Evolutionary conservation across 2,329 filamentous ascomycete species (phyloP).

Genomic region (Proliferodiscus dingleyae): DNA sequence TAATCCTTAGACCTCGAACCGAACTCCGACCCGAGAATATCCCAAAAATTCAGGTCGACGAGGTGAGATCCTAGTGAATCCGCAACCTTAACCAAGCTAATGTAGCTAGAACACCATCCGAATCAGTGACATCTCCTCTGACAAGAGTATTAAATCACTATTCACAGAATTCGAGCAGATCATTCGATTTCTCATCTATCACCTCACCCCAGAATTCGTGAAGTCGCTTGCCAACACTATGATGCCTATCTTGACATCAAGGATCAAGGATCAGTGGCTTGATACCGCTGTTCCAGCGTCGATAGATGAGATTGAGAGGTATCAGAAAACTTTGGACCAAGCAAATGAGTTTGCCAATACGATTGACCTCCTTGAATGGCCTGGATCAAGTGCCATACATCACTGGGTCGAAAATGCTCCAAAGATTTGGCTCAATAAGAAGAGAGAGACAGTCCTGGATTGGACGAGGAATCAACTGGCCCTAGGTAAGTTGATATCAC

Average conservation of each 20-base stretch:
- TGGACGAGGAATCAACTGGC: constrained; percentile 65
- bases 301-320: constrained; percentile 63
- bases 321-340: constrained; percentile 64
- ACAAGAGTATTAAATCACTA: constrained; percentile 44
- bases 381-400: constrained; percentile 56
- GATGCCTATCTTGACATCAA: constrained; percentile 62
- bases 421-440: constrained; percentile 78
- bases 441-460: constrained; percentile 74
- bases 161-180: constrained; percentile 49
- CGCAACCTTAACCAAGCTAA: constrained; percentile 1
- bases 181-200: constrained; percentile 47
- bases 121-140: constrained; percentile 37
- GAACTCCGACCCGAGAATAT: constrained; percentile 32
- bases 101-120: constrained; percentile 39
- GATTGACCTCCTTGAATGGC: constrained; percentile 60
- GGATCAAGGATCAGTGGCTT: constrained; percentile 70
- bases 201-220: constrained; percentile 50
- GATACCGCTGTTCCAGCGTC: constrained; percentile 71
- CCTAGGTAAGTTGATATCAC: constrained; percentile 20
- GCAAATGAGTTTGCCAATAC: constrained; percentile 60
- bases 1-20: constrained; percentile 57
- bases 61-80: constrained; percentile 31
- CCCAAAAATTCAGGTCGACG: constrained; percentile 39
- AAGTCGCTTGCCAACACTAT: constrained; percentile 62
- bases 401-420: constrained; percentile 80